Evolutionary conservation across 2,329 filamentous ascomycete species (phyloP).

Genomic region (Pleomassaria siparia): DNA sequence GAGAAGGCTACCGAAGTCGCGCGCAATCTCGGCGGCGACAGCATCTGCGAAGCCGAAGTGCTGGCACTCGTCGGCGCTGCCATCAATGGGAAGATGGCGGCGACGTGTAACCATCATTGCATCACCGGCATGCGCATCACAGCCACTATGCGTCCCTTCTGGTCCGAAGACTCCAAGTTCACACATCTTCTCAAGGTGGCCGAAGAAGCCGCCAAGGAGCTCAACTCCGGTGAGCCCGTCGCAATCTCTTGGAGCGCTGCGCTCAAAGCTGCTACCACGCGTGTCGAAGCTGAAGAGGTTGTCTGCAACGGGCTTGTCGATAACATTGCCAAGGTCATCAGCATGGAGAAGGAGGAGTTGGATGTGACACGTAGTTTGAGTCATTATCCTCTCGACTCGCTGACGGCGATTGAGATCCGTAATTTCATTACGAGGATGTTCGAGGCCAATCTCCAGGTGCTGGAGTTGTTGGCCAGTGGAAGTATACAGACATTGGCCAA

Average conservation of each 20-base stretch:
- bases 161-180: conserved; percentile 31
- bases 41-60: conserved; percentile 30
- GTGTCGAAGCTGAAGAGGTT: conserved; percentile 22
- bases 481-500: conserved; percentile 53
- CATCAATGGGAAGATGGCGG: conserved; percentile 19
- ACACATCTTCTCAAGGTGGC: conserved; percentile 21
- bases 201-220: conserved; percentile 18
- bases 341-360: conserved; percentile 27
- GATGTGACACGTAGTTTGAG: conserved; percentile 23
- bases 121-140: conserved; percentile 33
- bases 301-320: conserved; percentile 24
- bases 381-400: conserved; percentile 28
- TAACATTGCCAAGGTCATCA: conserved; percentile 29
- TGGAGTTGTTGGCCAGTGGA: conserved; percentile 58
- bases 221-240: conserved; percentile 8
- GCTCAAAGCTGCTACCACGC: conserved; percentile 23
- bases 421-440: conserved; percentile 42
- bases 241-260: conserved; percentile 24
- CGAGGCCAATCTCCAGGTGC: conserved; percentile 55
- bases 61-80: conserved; percentile 24
- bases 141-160: conserved; percentile 26
- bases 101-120: conserved; percentile 25
- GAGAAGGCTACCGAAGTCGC: conserved; percentile 26
- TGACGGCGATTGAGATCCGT: conserved; percentile 35
- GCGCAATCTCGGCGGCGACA: conserved; percentile 27